Conservation (phyloP, 495 filamentous ascomycete species). For the Penicillium cosmopolitanum region DNA sequence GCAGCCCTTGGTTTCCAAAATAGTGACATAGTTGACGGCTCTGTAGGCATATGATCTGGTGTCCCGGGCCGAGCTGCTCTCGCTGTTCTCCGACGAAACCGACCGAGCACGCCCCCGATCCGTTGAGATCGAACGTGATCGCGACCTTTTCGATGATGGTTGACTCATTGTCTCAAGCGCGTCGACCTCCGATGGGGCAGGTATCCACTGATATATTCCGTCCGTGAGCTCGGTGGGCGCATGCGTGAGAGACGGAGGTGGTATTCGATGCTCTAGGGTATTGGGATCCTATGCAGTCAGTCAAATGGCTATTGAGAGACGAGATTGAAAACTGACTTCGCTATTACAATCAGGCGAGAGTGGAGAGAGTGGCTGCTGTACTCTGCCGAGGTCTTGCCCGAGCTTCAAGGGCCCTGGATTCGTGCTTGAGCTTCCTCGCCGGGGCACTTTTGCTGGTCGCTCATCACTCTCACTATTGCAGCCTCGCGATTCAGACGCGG, state of each 20-base stretch:
- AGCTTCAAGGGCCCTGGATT: constrained; percentile 7
- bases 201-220: constrained; percentile 6
- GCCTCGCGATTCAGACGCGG: constrained; percentile 6
- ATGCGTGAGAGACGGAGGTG: constrained; percentile 4
- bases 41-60: constrained; percentile 7
- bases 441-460: constrained; percentile 11
- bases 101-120: constrained; percentile 10
- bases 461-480: constrained; percentile 5
- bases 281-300: constrained; percentile 8
- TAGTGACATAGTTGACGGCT: constrained; percentile 8
- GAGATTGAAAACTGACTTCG: background rate
- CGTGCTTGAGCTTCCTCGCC: constrained; percentile 7
- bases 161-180: constrained; percentile 6
- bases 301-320: constrained; percentile 1
- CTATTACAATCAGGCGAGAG: background rate
- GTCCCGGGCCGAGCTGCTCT: constrained; percentile 10
- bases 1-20: constrained; percentile 5
- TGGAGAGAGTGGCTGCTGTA: constrained; percentile 9
- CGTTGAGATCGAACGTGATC: constrained; percentile 8
- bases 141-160: constrained; percentile 9
- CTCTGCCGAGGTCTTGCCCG: constrained; percentile 2
- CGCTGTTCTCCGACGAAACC: constrained; percentile 6
- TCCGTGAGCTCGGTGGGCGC: background rate
- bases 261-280: constrained; percentile 3
- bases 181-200: constrained; percentile 4